Percentiles rank a stretch among this genome's conserved stretches.
These are phyloP conservation scores for Fragaria ananassa DNA, from an alignment of 306 rosid species.

Conservation along the genomic window DNA sequence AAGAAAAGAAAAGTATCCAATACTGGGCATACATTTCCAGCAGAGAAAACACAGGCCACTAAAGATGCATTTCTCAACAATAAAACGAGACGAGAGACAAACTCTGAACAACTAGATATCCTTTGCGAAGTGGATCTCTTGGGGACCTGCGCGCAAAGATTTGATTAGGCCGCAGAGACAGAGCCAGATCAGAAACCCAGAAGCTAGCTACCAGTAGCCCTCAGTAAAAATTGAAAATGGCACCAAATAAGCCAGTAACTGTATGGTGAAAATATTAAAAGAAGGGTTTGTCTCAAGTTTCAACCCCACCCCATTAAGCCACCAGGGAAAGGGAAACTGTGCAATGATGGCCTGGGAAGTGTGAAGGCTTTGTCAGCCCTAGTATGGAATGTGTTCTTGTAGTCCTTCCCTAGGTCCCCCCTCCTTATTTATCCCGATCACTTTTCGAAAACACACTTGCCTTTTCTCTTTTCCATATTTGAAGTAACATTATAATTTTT, in stretches of 20 bases:
- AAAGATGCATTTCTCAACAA: not conserved
- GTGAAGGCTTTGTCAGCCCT: conserved; percentile 9
- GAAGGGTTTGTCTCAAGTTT: not conserved
- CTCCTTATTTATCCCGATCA: not conserved
- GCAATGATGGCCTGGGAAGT: conserved; percentile 3
- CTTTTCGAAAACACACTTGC: not conserved
- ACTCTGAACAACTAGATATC: conserved; percentile 11
- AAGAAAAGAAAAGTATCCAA: not conserved
- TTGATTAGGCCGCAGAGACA: not conserved
- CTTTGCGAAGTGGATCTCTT: conserved; percentile 7
- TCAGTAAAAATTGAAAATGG: not conserved
- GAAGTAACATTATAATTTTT: not conserved
- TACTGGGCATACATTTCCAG: not conserved
- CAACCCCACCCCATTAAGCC: not conserved
- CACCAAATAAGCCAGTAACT: not conserved
- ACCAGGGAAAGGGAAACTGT: not conserved
- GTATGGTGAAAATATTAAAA: not conserved
- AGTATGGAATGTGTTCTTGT: not conserved
- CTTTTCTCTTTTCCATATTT: not conserved
- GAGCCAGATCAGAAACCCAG: not conserved
- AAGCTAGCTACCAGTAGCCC: conserved; percentile 3
- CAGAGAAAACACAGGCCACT: not conserved
- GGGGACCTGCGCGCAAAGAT: conserved; percentile 16
- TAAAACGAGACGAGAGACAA: not conserved
- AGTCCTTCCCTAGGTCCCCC: not conserved